Evolutionary conservation across 345 rosid genomes (phyloP).

Genomic region (Carallia brachiata): DNA sequence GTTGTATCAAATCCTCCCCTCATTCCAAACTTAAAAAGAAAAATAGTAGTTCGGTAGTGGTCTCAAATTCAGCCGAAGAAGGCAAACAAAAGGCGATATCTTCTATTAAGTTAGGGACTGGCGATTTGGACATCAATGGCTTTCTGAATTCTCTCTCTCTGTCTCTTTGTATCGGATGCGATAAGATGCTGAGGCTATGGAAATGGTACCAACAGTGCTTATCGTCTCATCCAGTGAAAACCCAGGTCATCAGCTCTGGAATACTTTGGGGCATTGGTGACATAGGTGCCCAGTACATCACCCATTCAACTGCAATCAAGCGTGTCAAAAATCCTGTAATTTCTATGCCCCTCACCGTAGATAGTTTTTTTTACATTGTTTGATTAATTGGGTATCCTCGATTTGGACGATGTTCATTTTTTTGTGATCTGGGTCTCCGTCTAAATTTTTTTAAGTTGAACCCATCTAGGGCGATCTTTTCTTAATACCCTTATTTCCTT

Average conservation of each 20-base stretch:
- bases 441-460: neutral
- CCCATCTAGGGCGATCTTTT: neutral
- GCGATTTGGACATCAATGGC: neutral
- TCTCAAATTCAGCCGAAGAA: too few relatives aligned
- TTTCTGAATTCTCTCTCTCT: neutral
- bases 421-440: slow-evolving; percentile 12
- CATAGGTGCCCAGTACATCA: slow-evolving; percentile 81
- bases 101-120: too few relatives aligned
- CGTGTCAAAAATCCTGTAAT: slow-evolving; percentile 44
- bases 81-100: too few relatives aligned
- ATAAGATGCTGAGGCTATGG: slow-evolving; percentile 65
- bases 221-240: slow-evolving; percentile 67
- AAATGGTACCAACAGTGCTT: slow-evolving; percentile 83
- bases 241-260: slow-evolving; percentile 88
- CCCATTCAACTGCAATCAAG: slow-evolving; percentile 60
- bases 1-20: too few relatives aligned
- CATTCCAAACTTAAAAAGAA: too few relatives aligned
- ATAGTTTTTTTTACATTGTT: neutral
- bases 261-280: slow-evolving; percentile 87
- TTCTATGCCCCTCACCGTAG: neutral
- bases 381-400: slow-evolving; percentile 6
- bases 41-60: too few relatives aligned
- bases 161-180: neutral
- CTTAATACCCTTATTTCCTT: neutral
- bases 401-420: neutral